These are phyloP conservation scores for Podospora pseudopauciseta DNA, from an alignment of 495 filamentous ascomycete species.

Conservation along the genomic window DNA sequence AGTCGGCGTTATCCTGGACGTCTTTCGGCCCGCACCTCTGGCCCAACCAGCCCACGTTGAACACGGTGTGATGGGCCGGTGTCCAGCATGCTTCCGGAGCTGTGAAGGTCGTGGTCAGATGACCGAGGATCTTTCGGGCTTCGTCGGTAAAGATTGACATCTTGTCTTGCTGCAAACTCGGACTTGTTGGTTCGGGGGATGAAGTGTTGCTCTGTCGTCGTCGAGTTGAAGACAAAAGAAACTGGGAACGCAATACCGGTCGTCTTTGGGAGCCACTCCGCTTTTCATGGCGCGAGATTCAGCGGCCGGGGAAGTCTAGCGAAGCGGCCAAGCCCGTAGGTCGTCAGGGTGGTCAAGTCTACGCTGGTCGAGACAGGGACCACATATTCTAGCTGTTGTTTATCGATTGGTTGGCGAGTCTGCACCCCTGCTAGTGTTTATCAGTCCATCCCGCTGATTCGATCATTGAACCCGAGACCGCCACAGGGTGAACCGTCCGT, in stretches of 20 bases:
- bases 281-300: neutral
- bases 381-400: too few relatives aligned
- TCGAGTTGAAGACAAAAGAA: neutral
- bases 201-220: neutral
- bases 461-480: too few relatives aligned
- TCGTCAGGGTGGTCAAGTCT: too few relatives aligned
- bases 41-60: slow-evolving; percentile 22
- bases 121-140: slow-evolving; percentile 25
- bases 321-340: too few relatives aligned
- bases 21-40: slow-evolving; percentile 23
- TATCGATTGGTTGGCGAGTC: too few relatives aligned
- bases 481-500: too few relatives aligned
- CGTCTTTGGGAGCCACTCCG: neutral
- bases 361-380: neutral
- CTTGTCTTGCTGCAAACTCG: too few relatives aligned
- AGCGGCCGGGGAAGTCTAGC: too few relatives aligned
- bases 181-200: neutral
- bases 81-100: slow-evolving; percentile 26
- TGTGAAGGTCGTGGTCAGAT: slow-evolving; percentile 35
- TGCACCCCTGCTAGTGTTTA: too few relatives aligned
- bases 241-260: neutral
- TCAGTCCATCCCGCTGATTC: too few relatives aligned
- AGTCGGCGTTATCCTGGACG: slow-evolving; percentile 22
- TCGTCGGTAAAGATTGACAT: neutral
- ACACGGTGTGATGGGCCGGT: slow-evolving; percentile 14